phyloP scores from a whole-genome alignment of 1,284 basidiomycete species.

The Ganoderma sp. region DNA sequence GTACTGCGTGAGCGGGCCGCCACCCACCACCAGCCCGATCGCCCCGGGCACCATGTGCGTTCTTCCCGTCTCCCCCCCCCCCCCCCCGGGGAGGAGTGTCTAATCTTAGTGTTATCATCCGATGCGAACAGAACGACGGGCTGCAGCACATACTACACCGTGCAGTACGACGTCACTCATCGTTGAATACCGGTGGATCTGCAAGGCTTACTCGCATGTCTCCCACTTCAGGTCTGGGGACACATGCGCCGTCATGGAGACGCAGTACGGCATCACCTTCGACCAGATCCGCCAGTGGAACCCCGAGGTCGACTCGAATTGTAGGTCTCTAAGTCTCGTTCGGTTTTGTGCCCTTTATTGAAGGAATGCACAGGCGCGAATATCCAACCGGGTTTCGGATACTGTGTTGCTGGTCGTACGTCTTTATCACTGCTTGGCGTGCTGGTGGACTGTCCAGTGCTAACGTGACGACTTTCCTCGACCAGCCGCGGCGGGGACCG shows the following conservation, averaged over 20 bases:
- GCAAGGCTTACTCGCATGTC: background rate
- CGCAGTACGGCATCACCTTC: slow-evolving; percentile 5
- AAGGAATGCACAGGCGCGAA: background rate
- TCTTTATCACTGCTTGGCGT: too few relatives aligned
- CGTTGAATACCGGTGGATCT: background rate
- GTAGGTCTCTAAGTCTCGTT: background rate
- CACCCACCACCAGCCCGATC: slow-evolving; percentile 14
- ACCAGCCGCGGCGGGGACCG: background rate
- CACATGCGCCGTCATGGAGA: slow-evolving; percentile 7
- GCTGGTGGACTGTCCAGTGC: background rate
- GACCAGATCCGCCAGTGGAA: slow-evolving; percentile 14
- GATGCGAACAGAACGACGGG: background rate
- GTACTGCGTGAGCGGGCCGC: background rate
- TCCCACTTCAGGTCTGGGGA: background rate
- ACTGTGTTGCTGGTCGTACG: background rate
- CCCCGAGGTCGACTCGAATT: slow-evolving; percentile 8
- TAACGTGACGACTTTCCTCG: background rate
- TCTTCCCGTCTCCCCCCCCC: background rate
- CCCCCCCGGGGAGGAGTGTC: background rate
- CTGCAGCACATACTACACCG: background rate
- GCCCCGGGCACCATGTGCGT: slow-evolving; percentile 2
- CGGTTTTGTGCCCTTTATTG: background rate
- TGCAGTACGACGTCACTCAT: background rate
- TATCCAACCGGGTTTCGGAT: background rate
- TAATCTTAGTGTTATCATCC: background rate